Percentiles rank a stretch among this genome's conserved stretches.
Evolutionary conservation across 108 stramenopile genomes (phyloP).

Genomic region (Cyclotella kingstonii): DNA sequence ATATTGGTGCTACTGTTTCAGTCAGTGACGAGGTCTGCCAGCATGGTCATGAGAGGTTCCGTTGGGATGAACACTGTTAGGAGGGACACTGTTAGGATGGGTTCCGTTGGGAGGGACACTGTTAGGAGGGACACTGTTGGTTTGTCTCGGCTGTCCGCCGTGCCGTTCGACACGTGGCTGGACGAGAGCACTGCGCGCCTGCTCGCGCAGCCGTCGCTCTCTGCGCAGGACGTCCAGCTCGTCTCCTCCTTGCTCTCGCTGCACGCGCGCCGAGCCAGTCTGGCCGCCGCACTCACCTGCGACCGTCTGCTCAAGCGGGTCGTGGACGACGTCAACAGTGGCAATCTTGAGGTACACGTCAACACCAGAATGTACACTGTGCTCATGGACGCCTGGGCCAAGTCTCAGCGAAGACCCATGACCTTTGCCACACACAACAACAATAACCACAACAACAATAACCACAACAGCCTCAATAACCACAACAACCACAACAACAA

Average conservation of each 20-base stretch:
- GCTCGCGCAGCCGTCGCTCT: constrained; percentile 13
- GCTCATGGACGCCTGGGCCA: constrained; percentile 72
- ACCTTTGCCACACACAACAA: neutral
- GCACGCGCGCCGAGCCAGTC: constrained; percentile 52
- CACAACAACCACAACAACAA: neutral
- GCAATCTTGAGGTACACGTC: constrained; percentile 20
- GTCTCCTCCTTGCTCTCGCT: constrained; percentile 60
- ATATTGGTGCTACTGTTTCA: constrained; percentile 1
- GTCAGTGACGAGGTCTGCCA: neutral
- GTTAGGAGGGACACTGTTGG: too few relatives aligned
- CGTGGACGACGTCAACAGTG: constrained; percentile 55
- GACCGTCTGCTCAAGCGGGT: constrained; percentile 65
- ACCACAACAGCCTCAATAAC: constrained; percentile 1
- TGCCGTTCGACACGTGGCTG: constrained; percentile 31
- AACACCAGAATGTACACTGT: constrained; percentile 32
- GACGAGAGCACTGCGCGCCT: constrained; percentile 41
- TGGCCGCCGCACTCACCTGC: constrained; percentile 51
- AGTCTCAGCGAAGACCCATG: constrained; percentile 44
- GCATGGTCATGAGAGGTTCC: neutral
- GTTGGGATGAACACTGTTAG: too few relatives aligned
- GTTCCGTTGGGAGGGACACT: too few relatives aligned
- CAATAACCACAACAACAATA: neutral
- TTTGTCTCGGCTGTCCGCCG: too few relatives aligned
- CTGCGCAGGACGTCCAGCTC: constrained; percentile 57
- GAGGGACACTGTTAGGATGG: too few relatives aligned